Conservation (phyloP, 495 filamentous ascomycete species). For the Penicillium macrosclerotiorum region DNA sequence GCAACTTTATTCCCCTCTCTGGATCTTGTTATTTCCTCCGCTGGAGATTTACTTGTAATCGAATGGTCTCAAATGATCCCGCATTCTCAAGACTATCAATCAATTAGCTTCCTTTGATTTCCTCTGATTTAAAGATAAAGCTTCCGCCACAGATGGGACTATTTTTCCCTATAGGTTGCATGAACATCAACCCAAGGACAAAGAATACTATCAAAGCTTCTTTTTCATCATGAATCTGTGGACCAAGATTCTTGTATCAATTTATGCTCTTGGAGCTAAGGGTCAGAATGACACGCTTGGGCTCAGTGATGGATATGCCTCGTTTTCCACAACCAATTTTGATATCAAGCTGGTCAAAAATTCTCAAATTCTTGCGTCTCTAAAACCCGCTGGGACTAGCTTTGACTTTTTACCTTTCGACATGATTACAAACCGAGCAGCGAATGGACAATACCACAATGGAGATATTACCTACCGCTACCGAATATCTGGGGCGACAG, state of each 20-base stretch:
- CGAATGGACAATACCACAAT: constrained; percentile 49
- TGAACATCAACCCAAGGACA: not conserved
- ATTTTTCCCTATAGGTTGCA: not conserved
- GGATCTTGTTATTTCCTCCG: too few species aligned
- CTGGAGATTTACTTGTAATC: constrained; percentile 3
- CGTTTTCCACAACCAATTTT: constrained; percentile 36
- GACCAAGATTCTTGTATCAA: not conserved
- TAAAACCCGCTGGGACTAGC: constrained; percentile 28
- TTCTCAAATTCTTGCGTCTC: constrained; percentile 37
- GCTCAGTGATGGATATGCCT: constrained; percentile 32
- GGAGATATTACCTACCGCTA: constrained; percentile 53
- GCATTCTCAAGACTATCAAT: too few species aligned
- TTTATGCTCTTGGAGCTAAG: constrained; percentile 3
- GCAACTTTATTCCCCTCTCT: not conserved
- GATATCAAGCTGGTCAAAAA: constrained; percentile 34
- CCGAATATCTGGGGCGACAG: constrained; percentile 22
- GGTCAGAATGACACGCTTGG: constrained; percentile 23
- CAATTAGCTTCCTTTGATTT: too few species aligned
- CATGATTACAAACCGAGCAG: constrained; percentile 33
- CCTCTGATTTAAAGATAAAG: not conserved
- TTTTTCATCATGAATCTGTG: constrained; percentile 1
- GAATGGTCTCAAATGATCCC: not conserved
- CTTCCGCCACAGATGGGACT: not conserved
- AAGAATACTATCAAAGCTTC: too few species aligned
- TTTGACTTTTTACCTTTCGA: constrained; percentile 54